Percentiles rank a stretch among this genome's conserved stretches.
These are phyloP conservation scores for Lophium mytilinum DNA, from an alignment of 495 filamentous ascomycete species.

Conservation along the genomic window DNA sequence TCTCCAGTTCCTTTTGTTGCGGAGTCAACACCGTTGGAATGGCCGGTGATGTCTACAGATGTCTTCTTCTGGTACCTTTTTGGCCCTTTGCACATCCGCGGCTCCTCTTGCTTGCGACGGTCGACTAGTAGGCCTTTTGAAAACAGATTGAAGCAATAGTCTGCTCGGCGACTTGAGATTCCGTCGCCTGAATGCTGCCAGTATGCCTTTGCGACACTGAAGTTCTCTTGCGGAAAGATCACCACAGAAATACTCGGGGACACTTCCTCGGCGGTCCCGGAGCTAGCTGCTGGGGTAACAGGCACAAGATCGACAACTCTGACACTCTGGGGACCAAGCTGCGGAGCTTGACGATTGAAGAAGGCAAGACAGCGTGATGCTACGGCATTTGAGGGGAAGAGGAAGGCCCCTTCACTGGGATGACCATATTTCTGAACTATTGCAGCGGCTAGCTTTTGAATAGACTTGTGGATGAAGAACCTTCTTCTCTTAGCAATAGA, in stretches of 20 bases:
- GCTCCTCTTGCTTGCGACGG: constrained; percentile 11
- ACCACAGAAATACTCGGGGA: constrained; percentile 55
- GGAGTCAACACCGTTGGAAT: constrained; percentile 8
- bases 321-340: constrained; percentile 43
- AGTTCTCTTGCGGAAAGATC: constrained; percentile 57
- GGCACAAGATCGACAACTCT: constrained; percentile 60
- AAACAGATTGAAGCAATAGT: constrained; percentile 73
- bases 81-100: constrained; percentile 31
- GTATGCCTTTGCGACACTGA: constrained; percentile 70
- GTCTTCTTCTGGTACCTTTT: constrained; percentile 54
- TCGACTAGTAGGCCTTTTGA: constrained; percentile 61
- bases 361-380: constrained; percentile 67
- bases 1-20: constrained; percentile 18
- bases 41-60: constrained; percentile 38
- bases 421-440: constrained; percentile 57
- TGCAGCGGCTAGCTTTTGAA: constrained; percentile 62
- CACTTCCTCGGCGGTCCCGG: constrained; percentile 15
- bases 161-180: constrained; percentile 81
- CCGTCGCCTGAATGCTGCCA: constrained; percentile 98
- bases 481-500: constrained; percentile 33
- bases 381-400: constrained; percentile 64
- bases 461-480: constrained; percentile 85
- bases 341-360: constrained; percentile 48
- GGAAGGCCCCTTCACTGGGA: constrained; percentile 58
- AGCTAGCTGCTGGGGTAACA: constrained; percentile 31